A percentile compares a stretch with the other conserved stretches of the same genome.
Conservation (phyloP, 2,329 filamentous ascomycete genomes). For the Lachnellula subtilissima region DNA sequence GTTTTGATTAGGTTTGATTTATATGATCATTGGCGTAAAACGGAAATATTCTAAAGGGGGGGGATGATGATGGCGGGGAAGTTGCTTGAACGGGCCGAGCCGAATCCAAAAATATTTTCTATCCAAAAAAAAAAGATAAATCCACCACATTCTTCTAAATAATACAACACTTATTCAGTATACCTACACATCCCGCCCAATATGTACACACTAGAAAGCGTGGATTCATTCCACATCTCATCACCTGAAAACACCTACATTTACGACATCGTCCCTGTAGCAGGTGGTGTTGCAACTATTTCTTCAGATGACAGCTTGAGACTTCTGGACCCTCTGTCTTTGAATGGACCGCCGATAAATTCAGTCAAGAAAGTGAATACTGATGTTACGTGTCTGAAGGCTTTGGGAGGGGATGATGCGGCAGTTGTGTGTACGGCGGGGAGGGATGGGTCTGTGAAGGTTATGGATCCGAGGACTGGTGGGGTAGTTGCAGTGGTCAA, state of each 20-base stretch:
- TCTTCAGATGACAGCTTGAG: constrained; percentile 67
- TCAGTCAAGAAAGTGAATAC: constrained; percentile 50
- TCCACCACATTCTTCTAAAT: background rate
- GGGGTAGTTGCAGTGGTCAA: constrained; percentile 38
- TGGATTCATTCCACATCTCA: constrained; percentile 24
- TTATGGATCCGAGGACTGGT: constrained; percentile 58
- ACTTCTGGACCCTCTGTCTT: constrained; percentile 55
- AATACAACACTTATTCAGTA: background rate
- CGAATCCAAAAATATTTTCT: background rate
- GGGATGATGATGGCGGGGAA: background rate
- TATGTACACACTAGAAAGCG: constrained; percentile 29
- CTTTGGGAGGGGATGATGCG: constrained; percentile 41
- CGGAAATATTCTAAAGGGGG: background rate
- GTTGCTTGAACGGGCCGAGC: background rate
- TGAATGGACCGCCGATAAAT: constrained; percentile 47
- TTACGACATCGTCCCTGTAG: constrained; percentile 36
- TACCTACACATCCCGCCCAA: constrained; percentile 8
- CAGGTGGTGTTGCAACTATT: constrained; percentile 40
- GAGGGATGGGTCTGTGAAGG: constrained; percentile 54
- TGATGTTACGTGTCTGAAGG: constrained; percentile 59
- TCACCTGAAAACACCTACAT: constrained; percentile 36
- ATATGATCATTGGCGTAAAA: too few relatives aligned
- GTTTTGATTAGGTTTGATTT: too few relatives aligned
- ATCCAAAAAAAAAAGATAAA: background rate
- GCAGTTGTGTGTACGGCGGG: constrained; percentile 62